Base-by-base conservation (phyloP, 148 eudicot genomes). In the Persicaria tinctoria region DNA sequence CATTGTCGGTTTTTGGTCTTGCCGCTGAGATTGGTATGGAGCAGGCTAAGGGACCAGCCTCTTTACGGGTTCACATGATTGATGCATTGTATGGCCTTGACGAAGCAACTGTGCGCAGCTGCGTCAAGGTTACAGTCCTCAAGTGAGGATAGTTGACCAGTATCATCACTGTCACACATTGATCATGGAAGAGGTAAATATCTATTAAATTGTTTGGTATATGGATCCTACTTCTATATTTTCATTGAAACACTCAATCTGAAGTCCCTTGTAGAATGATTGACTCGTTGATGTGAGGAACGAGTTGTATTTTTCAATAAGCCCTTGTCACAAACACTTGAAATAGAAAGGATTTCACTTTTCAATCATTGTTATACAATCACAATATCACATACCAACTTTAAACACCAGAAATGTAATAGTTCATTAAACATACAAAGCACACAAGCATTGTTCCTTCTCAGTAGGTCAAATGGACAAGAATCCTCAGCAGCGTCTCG, bases 31-130 rank as follows among this genome's bases (percentile, higher is more conserved):
- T 90, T 51, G 97, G 89, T 46, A 84, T 87, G 89, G 84, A 78
- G 45, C 27, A 74, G 56, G 91, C 92, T 4, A 87, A 83, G 79
- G 96, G 98, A 23, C 98, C 97, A 0, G 98, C 92, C 79, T 92
- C 98, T 6, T 72, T 95, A 75, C 79, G 93, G 51, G 83, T 84
- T 82, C 86, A 87, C 82, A 75, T 95, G 80, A 85, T 92, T 46
- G 97, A 95, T 78, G 83, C 93, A 3, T 89, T 92, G 62, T 59
- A 90, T 47, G 91, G 87, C 69, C 91, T 95, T 44, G 93, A 90
- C 81, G 79, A 86, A 79, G 87, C 50, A 46, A 80, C 80, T 66
- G 76, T 87, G 17, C 75, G 75, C 79, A 70, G 20, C 8, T 83
- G 82, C 48, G 88, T 82, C 73, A 85, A 79, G 57, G 85, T 85